phyloP scores from a whole-genome alignment of 1,284 basidiomycete species.

The Trichosporon ovoides region DNA sequence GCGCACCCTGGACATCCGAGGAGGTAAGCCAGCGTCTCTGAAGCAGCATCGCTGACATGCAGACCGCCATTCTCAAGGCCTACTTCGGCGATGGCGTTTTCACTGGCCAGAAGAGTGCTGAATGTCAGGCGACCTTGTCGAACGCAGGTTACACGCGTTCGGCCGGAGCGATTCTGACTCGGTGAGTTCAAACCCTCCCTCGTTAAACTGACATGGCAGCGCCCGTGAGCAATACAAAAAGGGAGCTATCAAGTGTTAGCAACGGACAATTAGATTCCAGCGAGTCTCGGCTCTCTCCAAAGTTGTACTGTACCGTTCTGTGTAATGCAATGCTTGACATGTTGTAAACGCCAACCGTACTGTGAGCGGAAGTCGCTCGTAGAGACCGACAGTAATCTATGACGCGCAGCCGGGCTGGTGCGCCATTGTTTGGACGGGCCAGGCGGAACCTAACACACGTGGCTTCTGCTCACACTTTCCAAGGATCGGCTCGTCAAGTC shows the following conservation, averaged over 20 bases:
- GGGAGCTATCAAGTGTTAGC: neutral
- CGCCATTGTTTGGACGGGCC: neutral
- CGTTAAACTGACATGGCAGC: neutral
- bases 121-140: neutral
- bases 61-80: neutral
- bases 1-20: neutral
- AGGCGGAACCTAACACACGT: neutral
- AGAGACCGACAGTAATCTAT: neutral
- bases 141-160: neutral
- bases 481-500: neutral
- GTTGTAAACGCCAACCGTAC: neutral
- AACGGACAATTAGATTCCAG: neutral
- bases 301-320: neutral
- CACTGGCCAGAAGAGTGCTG: neutral
- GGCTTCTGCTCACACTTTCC: constrained; percentile 4
- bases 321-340: constrained; percentile 1
- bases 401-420: neutral
- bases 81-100: neutral
- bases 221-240: neutral
- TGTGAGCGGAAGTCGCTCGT: too few species aligned
- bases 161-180: neutral
- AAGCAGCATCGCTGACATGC: neutral
- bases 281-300: neutral
- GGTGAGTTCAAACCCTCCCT: neutral
- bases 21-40: neutral